Base-by-base conservation (phyloP, 2,329 filamentous ascomycete species). In the Helotiales sp. region DNA sequence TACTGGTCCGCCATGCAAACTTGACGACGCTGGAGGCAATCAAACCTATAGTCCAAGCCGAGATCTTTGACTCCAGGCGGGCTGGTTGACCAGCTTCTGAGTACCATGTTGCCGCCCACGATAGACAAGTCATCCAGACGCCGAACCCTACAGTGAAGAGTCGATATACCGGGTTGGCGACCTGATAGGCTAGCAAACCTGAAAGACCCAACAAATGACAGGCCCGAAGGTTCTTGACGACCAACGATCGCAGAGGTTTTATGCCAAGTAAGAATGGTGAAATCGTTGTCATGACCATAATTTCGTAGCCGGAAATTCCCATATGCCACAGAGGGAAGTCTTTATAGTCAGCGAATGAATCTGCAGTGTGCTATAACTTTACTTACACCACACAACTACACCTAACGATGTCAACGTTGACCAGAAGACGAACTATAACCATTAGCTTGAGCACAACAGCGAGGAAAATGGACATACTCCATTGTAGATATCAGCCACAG, bases 281-380 rank as follows among this genome's bases (percentile, higher is more conserved):
- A 52, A 93, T 74, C 3, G 91, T 93, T 50, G 83, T 84, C 85
- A 98, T 88, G 69, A 99, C 87, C 64, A 96, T 81, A 42, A 87
- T 88, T 75, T 99, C 95, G 71, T 95, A 99, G 62, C 95, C 95
- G 3, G 93, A 98, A 60, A 99, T 96, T 27, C 95, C 95, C 95
- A 99, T 99, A 73, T 97, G 86, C 95, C 95, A 99, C 10, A 99
- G 83, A 13, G 95, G 95, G 72, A 99, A 99, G 74, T 96, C 89
- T 91, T 62, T 33, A 15, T 40, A 42, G 44, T 66, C 53, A 66
- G 55, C 59, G 29, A 27, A n/a, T n/a, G n/a, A 31, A 34, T 27
- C 49, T 13, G 24, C 12, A 27, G 8, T 17, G 15, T n/a, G 5
- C n/a, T 13, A 12, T 22, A 42, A 1, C 4, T 19, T 38, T 24